Evolutionary conservation across 1,284 basidiomycete genomes (phyloP), one percentile per base, ranked within the genome.

Genomic region (Cronartium quercuum): DNA sequence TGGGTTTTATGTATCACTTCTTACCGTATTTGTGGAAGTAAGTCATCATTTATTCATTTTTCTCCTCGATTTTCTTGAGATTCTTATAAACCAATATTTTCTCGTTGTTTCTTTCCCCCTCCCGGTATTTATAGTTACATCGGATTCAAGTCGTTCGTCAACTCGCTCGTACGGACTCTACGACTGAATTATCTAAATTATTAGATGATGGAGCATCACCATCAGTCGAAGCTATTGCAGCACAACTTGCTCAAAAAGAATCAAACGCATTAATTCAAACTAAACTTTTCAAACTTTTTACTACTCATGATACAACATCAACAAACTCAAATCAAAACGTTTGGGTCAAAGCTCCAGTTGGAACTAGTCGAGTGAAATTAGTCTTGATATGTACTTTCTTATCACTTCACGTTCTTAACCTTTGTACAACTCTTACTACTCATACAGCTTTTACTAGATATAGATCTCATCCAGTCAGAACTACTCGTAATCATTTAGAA

Each of bases 11-110:
- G 87, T 91, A 0, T 89, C 91, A 2, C 88, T 98, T 76, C 84
- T 98, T 76, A 89, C 89, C 55, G 87, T 98, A 81, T 96, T 98
- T 90, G 90, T 98, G 78, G 95, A 98, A 85, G 71, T 67, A 15
- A 51, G 65, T 75, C 2, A 0, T 12, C 29, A 29, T 29, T 34
- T 5, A 15, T 21, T 64, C 6, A 42, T 18, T 24, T n/a, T 63
- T 12, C 37, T 51, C 21, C 13, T 7, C 13, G 29, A 57, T 15
- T 57, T n/a, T 12, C 42, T 44, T 10, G 12, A 12, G 12, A 57
- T 57, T 35, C 24, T 58, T 34, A 13, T 9, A 37, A 7, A 34
- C n/a, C 1, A 6, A 62, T 42, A 21, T 41, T 12, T 9, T 21
- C 1, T 29, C 29, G 0, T 21, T 21, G 13, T 15, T 9, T 58